Evolutionary conservation across 2,329 filamentous ascomycete genomes (phyloP), one percentile per base, ranked within the genome.

Genomic region (Aspergillus fischeri): DNA sequence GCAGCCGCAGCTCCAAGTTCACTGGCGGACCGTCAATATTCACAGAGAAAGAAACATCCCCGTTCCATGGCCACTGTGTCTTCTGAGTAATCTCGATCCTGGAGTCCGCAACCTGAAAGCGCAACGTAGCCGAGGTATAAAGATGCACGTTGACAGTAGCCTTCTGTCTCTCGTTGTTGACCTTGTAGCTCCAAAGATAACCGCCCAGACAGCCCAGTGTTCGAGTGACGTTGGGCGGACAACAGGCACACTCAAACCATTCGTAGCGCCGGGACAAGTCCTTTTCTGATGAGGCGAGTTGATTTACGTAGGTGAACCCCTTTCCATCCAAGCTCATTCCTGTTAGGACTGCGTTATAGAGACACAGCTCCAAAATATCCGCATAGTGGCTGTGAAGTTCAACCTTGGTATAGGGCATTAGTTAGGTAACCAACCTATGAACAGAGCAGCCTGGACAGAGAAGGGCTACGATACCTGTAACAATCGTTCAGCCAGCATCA

Each of bases 231-330:
- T 86, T 86, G 0, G 84, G 84, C 3, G 84, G 84, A 63, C 84
- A 86, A 60, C 83, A 86, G 5, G 83, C 82, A 41, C 78, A 80
- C 51, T 79, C 80, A 54, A 86, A 86, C 84, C 84, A 87, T 24
- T 81, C 78, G 32, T 79, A 74, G 14, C 84, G 75, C 55, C 75
- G 72, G 21, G 78, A 84, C 20, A 75, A 74, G 55, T 84, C 76
- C 1, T 67, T 66, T 7, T 81, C 78, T 8, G 78, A 83, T 35
- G 81, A 84, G 0, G 80, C 81, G 0, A 87, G 74, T 57, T 86
- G 84, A 61, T 87, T 87, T 53, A 81, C 80, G 59, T 87, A 87
- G 0, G 83, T 85, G 67, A 87, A 87, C 1, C 74, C 75, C 32
- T 75, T 81, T 2, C 85, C 84, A 60, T 83, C 78, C 8, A 80